Evolutionary conservation across 2,329 filamentous ascomycete species (phyloP).

Genomic region (Fusarium incarnatum): DNA sequence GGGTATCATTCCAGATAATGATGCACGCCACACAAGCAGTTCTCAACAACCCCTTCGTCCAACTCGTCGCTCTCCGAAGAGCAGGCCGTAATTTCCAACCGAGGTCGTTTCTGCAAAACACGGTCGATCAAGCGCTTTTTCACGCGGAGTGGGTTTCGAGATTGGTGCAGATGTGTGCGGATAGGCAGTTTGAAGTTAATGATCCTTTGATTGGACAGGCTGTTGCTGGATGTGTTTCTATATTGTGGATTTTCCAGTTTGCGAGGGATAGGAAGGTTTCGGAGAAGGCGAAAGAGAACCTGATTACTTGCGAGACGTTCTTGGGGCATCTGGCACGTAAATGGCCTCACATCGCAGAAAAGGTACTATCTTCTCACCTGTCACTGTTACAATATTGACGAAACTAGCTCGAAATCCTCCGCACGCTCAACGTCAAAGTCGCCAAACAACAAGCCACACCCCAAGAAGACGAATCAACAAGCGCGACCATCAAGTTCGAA

Average conservation of each 20-base stretch:
- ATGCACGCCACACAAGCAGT: slow-evolving; percentile 39
- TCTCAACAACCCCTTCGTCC: slow-evolving; percentile 42
- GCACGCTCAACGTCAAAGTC: slow-evolving; percentile 27
- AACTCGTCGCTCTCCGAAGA: slow-evolving; percentile 39
- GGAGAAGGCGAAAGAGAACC: slow-evolving; percentile 37
- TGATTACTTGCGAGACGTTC: slow-evolving; percentile 20
- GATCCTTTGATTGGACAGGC: slow-evolving; percentile 40
- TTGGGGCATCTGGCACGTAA: slow-evolving; percentile 15
- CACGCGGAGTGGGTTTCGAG: slow-evolving; percentile 41
- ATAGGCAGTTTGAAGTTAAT: slow-evolving; percentile 32
- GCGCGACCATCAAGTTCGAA: slow-evolving; percentile 32
- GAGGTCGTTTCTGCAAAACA: slow-evolving; percentile 40
- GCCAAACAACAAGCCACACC: slow-evolving; percentile 5
- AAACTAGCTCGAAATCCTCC: slow-evolving; percentile 33
- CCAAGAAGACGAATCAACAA: neutral
- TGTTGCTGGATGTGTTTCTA: slow-evolving; percentile 36
- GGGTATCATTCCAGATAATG: slow-evolving; percentile 40
- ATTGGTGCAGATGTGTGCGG: slow-evolving; percentile 40
- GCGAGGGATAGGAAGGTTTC: slow-evolving; percentile 36
- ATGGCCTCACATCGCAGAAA: slow-evolving; percentile 41
- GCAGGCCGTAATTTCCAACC: slow-evolving; percentile 33
- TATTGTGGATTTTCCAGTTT: slow-evolving; percentile 45
- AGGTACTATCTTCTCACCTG: neutral
- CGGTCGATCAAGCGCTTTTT: slow-evolving; percentile 42
- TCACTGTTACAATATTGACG: too few species aligned